Evolutionary conservation across 2,329 filamentous ascomycete species (phyloP), one percentile per base, ranked within the genome.

Genomic region (Moelleriella libera): DNA sequence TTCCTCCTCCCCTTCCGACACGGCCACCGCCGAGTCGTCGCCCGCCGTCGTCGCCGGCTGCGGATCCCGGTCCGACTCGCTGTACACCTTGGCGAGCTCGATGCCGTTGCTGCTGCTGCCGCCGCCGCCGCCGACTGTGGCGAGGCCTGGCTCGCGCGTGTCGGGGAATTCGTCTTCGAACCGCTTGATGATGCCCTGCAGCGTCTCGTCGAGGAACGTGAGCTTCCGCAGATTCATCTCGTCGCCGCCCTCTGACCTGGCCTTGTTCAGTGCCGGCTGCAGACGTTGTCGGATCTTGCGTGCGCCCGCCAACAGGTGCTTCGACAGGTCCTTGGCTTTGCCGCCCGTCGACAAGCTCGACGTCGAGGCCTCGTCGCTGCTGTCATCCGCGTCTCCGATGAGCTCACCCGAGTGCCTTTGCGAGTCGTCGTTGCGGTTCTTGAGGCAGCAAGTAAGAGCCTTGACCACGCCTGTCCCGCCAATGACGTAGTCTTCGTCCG

Each of bases 121-220:
- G 21, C 21, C 21, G 21, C 21, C 21, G 42, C 28, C 28, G 42
- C 8, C 42, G 3, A n/a, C 42, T 6, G 29, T 39, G 6, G 40
- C 42, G 9, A 48, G 21, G 6, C 37, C 45, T 8, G 54, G 43
- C 57, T 57, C 70, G 37, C 87, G 80, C 1, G 86, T 94, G 60
- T 97, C 90, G 0, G 92, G 92, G 57, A 88, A 97, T 63, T 97
- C 90, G 60, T 94, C 85, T 63, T 97, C 92, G 60, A 97, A 98
- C 30, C 92, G 84, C 60, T 87, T 82, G 58, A 97, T 97, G 68
- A 97, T 96, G 54, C 84, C 83, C 57, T 88, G 76, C 8, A 98
- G 73, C 0, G 92, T 97, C 51, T 84, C 74, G 57, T 96, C 88
- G 31, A 98, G 76, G 75, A 95, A 95, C 42, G 83, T 71, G 21